Percentiles rank a stretch among this genome's conserved stretches.
Conservation (phyloP, 1,139 yeast genomes). For the Lodderomyces theae region DNA sequence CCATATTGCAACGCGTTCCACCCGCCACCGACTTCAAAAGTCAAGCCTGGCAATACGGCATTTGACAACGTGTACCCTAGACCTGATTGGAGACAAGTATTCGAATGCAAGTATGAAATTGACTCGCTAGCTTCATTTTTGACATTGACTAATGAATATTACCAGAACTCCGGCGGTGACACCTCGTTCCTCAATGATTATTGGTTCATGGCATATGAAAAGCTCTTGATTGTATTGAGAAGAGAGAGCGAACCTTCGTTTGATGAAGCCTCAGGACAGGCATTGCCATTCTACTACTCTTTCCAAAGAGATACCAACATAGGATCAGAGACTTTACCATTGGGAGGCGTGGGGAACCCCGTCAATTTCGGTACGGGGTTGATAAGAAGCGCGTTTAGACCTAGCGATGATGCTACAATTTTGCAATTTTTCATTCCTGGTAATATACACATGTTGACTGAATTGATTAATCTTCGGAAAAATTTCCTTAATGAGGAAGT, state of each 20-base stretch:
- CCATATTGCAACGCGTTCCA: constrained; percentile 93
- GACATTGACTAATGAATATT: constrained; percentile 71
- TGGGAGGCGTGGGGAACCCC: constrained; percentile 82
- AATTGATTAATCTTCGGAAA: constrained; percentile 40
- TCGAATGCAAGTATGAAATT: constrained; percentile 87
- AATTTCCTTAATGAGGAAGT: constrained; percentile 17
- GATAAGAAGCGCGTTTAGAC: constrained; percentile 83
- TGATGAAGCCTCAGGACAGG: constrained; percentile 52
- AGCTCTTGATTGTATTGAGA: constrained; percentile 50
- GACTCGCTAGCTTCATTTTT: constrained; percentile 84
- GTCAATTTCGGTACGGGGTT: constrained; percentile 70
- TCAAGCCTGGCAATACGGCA: constrained; percentile 52
- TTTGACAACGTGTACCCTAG: constrained; percentile 65
- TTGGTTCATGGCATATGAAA: constrained; percentile 63
- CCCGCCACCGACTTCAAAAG: constrained; percentile 66
- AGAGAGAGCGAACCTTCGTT: constrained; percentile 68
- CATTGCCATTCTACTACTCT: constrained; percentile 51
- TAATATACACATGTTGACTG: constrained; percentile 73
- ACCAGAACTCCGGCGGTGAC: constrained; percentile 49
- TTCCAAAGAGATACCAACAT: constrained; percentile 72
- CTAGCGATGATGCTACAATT: constrained; percentile 85
- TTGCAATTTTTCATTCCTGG: constrained; percentile 84
- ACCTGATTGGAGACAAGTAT: constrained; percentile 70
- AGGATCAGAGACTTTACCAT: constrained; percentile 78
- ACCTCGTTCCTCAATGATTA: constrained; percentile 45